Percentiles rank a stretch among this genome's conserved stretches.
These are phyloP conservation scores for Arxiozyma slooffiae DNA, from an alignment of 1,139 yeast genomes.

Conservation along the genomic window DNA sequence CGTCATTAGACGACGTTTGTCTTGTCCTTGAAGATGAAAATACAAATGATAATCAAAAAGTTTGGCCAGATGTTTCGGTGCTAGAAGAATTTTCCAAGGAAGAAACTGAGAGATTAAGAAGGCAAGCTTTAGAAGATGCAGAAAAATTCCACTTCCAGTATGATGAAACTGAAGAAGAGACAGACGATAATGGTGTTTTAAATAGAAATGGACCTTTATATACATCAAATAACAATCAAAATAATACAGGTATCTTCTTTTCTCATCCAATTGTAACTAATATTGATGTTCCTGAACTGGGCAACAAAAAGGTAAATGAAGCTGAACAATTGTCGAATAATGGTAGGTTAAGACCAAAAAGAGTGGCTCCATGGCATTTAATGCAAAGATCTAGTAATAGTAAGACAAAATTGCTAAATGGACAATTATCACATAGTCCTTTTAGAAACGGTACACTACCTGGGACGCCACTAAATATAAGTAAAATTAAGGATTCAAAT, in stretches of 20 bases:
- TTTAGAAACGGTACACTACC: not conserved
- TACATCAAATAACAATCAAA: constrained; percentile 7
- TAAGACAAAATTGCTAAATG: constrained; percentile 1
- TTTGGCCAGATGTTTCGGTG: constrained; percentile 77
- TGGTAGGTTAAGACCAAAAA: constrained; percentile 65
- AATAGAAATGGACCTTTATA: constrained; percentile 6
- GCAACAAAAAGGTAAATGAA: constrained; percentile 51
- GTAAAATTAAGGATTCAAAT: not conserved
- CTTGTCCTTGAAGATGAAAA: constrained; percentile 56
- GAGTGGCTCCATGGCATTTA: constrained; percentile 68
- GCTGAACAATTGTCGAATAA: constrained; percentile 41
- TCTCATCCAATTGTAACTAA: constrained; percentile 35
- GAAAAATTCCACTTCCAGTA: constrained; percentile 33
- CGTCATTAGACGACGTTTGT: constrained; percentile 84
- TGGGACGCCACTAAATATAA: not conserved
- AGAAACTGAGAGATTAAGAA: constrained; percentile 45
- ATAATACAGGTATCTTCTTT: constrained; percentile 30
- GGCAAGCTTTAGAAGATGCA: constrained; percentile 37
- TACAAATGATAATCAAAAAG: constrained; percentile 26
- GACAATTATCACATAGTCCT: not conserved
- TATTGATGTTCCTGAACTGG: constrained; percentile 35
- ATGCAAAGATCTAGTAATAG: constrained; percentile 17
- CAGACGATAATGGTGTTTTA: constrained; percentile 9
- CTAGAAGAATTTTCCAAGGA: constrained; percentile 67
- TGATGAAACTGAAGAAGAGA: constrained; percentile 27